These are phyloP conservation scores for Chrysoporthe cubensis DNA, from an alignment of 2,329 filamentous ascomycete genomes.

Conservation along the genomic window DNA sequence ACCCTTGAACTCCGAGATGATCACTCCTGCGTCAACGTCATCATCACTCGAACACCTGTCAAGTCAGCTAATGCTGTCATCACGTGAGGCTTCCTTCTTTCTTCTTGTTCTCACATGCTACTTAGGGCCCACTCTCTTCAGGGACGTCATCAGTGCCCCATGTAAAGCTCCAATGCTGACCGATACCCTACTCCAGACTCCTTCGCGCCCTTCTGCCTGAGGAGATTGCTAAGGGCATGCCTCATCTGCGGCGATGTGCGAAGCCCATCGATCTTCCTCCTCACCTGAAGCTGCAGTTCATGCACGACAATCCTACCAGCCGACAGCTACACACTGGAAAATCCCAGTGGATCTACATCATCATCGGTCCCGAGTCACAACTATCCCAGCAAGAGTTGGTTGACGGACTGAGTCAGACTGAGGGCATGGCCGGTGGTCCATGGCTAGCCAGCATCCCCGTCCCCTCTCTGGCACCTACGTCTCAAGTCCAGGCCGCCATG, in stretches of 20 bases:
- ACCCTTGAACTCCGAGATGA: constrained; percentile 65
- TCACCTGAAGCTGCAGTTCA: constrained; percentile 65
- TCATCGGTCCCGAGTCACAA: constrained; percentile 55
- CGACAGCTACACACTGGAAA: constrained; percentile 63
- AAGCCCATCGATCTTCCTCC: constrained; percentile 70
- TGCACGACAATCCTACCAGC: constrained; percentile 60
- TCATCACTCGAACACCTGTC: constrained; percentile 73
- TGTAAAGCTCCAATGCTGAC: constrained; percentile 27
- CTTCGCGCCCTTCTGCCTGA: constrained; percentile 61
- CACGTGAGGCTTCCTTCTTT: constrained; percentile 55
- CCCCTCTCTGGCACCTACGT: constrained; percentile 74
- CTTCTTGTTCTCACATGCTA: not conserved
- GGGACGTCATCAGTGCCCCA: not conserved
- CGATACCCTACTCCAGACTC: constrained; percentile 46
- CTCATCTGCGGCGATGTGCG: constrained; percentile 76
- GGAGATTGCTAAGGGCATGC: constrained; percentile 65
- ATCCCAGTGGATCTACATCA: constrained; percentile 63
- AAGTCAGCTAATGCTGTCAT: constrained; percentile 74
- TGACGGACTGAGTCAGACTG: constrained; percentile 49
- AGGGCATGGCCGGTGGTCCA: constrained; percentile 50
- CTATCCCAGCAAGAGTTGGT: constrained; percentile 59
- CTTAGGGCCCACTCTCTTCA: not conserved
- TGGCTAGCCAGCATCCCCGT: constrained; percentile 69
- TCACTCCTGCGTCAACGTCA: constrained; percentile 63
- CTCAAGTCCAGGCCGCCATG: constrained; percentile 71